phyloP scores from a whole-genome alignment of 495 filamentous ascomycete genomes.

The Lindgomyces ingoldianus region DNA sequence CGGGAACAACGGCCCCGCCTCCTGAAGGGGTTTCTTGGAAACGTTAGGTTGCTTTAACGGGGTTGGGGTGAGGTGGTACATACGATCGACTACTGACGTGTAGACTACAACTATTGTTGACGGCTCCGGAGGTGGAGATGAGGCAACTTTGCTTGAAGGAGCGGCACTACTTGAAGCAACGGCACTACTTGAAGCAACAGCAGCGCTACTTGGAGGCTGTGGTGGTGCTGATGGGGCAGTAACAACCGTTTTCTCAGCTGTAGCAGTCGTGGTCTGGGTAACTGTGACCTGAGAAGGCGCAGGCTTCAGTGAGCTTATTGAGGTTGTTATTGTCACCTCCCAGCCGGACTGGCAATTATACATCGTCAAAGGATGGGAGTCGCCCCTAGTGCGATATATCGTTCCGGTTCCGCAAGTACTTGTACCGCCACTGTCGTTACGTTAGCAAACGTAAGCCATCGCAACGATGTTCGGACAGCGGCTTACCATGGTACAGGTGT shows the following conservation, averaged over 20 bases:
- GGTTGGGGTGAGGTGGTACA: too few relatives aligned
- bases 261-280: neutral
- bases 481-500: neutral
- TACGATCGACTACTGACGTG: neutral
- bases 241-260: neutral
- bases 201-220: too few relatives aligned
- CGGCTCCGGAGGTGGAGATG: neutral
- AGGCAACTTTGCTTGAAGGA: neutral
- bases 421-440: too few relatives aligned
- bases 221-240: neutral
- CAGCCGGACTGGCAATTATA: neutral
- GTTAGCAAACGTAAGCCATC: too few relatives aligned
- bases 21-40: neutral
- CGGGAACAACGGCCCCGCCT: neutral
- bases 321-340: neutral
- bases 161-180: neutral
- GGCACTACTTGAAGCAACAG: neutral
- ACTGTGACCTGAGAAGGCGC: neutral
- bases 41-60: neutral
- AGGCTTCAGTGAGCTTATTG: too few relatives aligned
- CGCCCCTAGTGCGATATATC: neutral
- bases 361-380: neutral
- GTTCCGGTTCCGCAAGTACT: neutral
- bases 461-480: neutral
- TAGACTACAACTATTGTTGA: neutral